These are phyloP conservation scores for Eucalyptus albens DNA, from an alignment of 345 rosid genomes.

Conservation along the genomic window DNA sequence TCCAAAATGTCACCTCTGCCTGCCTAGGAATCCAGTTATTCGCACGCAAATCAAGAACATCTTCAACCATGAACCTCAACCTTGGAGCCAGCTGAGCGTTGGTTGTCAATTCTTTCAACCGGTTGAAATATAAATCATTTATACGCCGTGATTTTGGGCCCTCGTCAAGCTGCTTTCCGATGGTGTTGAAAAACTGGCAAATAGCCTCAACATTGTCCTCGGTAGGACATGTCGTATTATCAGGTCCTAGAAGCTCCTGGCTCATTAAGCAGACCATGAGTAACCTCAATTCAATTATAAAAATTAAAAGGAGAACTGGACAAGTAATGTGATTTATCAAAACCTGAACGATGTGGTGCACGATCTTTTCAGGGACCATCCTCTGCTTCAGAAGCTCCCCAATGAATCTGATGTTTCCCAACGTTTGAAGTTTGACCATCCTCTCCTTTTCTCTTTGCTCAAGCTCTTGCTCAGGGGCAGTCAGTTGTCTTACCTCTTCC, in stretches of 20 bases:
- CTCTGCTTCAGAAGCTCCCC: slow-evolving; percentile 92
- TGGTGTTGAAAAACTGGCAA: slow-evolving; percentile 73
- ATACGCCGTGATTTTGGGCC: slow-evolving; percentile 39
- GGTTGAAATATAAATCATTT: slow-evolving; percentile 44
- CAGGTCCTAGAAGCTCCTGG: slow-evolving; percentile 80
- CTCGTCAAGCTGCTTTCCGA: slow-evolving; percentile 86
- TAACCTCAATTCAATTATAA: background rate
- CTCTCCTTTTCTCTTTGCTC: slow-evolving; percentile 82
- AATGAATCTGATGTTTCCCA: slow-evolving; percentile 82
- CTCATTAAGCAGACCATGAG: background rate
- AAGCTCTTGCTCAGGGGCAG: slow-evolving; percentile 56
- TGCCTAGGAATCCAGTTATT: slow-evolving; percentile 88
- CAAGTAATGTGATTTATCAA: background rate
- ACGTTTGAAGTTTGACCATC: slow-evolving; percentile 54
- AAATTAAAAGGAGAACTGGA: background rate
- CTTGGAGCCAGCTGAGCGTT: slow-evolving; percentile 52
- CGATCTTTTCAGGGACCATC: slow-evolving; percentile 82
- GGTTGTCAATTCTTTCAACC: slow-evolving; percentile 46
- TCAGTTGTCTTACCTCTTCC: slow-evolving; percentile 35
- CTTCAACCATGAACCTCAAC: slow-evolving; percentile 68
- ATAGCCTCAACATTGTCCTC: slow-evolving; percentile 89
- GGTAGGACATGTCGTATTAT: slow-evolving; percentile 42
- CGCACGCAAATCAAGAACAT: slow-evolving; percentile 69
- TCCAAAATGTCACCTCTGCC: slow-evolving; percentile 48
- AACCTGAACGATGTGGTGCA: slow-evolving; percentile 76